Percentiles rank a stretch among this genome's conserved stretches.
These are phyloP conservation scores for Colletotrichum sp. DNA, from an alignment of 2,329 filamentous ascomycete genomes.

Conservation along the genomic window DNA sequence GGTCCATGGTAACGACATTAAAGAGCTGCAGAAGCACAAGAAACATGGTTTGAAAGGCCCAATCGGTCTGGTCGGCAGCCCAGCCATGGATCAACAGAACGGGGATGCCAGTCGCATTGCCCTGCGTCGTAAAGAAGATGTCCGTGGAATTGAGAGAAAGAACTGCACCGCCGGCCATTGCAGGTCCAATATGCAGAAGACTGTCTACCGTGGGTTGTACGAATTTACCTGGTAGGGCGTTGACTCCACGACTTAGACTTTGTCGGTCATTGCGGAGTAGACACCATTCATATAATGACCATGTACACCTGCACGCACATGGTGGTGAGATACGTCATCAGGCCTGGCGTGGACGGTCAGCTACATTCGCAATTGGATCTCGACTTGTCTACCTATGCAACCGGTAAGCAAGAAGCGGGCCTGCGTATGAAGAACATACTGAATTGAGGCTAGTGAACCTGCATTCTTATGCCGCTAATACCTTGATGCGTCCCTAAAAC, in stretches of 20 bases:
- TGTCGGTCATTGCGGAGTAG: background rate
- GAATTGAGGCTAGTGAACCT: background rate
- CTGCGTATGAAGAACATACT: background rate
- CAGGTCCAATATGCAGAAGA: background rate
- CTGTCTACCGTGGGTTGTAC: background rate
- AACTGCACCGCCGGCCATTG: background rate
- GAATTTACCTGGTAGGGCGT: background rate
- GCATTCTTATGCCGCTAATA: background rate
- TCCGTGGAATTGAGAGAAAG: background rate
- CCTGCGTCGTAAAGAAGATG: background rate
- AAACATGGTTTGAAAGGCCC: background rate
- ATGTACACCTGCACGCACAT: background rate
- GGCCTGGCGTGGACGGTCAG: background rate
- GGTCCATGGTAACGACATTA: background rate
- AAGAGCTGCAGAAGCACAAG: background rate
- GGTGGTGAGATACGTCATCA: background rate
- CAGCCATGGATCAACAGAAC: background rate
- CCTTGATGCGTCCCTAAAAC: background rate
- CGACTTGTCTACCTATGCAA: background rate
- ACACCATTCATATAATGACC: background rate
- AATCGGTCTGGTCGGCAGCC: background rate
- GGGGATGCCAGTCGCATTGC: background rate
- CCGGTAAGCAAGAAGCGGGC: background rate
- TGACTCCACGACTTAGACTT: background rate
- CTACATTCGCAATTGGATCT: background rate